phyloP scores from a whole-genome alignment of 2,329 filamentous ascomycete species.

The Fusarium vanettenii region DNA sequence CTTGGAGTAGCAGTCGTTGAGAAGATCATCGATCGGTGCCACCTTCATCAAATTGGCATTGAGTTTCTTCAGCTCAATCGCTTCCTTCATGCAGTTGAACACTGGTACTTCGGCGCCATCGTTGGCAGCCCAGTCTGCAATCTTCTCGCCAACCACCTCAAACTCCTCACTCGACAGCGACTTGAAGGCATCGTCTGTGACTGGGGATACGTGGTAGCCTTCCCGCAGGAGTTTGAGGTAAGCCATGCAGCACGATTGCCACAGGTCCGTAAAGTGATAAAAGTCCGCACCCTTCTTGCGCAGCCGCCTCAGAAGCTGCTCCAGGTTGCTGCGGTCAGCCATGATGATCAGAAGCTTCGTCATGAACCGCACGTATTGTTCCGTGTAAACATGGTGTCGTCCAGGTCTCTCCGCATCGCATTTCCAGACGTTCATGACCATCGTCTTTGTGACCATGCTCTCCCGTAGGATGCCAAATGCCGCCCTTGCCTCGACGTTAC shows the following conservation, averaged over 20 bases:
- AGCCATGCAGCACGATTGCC: conserved; percentile 65
- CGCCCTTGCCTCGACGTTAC: conserved; percentile 76
- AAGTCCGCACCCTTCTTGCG: conserved; percentile 84
- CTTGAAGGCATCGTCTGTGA: conserved; percentile 68
- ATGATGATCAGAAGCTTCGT: conserved; percentile 79
- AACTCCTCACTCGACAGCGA: conserved; percentile 65
- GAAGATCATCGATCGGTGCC: conserved; percentile 88
- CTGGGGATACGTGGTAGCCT: conserved; percentile 57
- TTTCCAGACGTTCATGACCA: conserved; percentile 95
- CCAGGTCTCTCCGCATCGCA: conserved; percentile 87
- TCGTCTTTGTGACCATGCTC: conserved; percentile 89
- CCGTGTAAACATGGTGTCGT: conserved; percentile 91
- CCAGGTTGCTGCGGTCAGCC: conserved; percentile 79
- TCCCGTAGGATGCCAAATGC: conserved; percentile 81
- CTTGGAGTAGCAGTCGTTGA: conserved; percentile 87
- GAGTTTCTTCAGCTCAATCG: conserved; percentile 73
- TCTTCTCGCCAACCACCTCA: conserved; percentile 65
- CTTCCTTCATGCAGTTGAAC: conserved; percentile 67
- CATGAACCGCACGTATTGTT: conserved; percentile 87
- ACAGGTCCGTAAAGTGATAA: conserved; percentile 71
- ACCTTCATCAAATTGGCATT: conserved; percentile 91
- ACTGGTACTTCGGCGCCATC: conserved; percentile 54
- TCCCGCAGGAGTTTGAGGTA: conserved; percentile 66
- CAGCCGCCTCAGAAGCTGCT: conserved; percentile 81
- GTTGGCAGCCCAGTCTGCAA: conserved; percentile 65